A percentile compares a stretch with the other conserved stretches of the same genome.
phyloP scores from a whole-genome alignment of 495 filamentous ascomycete genomes.

The Tetracladium marchalianum region DNA sequence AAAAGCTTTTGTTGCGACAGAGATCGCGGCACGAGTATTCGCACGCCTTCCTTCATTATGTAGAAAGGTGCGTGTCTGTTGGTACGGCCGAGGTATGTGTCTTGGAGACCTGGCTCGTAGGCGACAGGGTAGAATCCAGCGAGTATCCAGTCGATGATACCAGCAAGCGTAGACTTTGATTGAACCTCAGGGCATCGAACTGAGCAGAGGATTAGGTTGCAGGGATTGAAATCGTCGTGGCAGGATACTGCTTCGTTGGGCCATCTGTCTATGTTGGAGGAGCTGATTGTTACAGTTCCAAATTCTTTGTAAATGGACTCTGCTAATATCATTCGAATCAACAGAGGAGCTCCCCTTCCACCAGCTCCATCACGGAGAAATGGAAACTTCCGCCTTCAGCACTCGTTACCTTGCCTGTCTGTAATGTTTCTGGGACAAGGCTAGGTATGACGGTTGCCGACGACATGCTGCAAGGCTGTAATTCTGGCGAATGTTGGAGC shows the following conservation, averaged over 20 bases:
- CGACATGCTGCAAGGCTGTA: no score
- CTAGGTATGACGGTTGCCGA: no score
- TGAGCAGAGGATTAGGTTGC: slow-evolving; percentile 13
- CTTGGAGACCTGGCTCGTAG: slow-evolving; percentile 17
- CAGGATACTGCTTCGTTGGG: slow-evolving; percentile 16
- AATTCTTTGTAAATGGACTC: slow-evolving; percentile 10
- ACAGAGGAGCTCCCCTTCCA: no score
- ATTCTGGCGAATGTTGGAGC: no score
- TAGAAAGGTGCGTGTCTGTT: slow-evolving; percentile 17
- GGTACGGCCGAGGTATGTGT: slow-evolving; percentile 12
- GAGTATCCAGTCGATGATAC: slow-evolving; percentile 3
- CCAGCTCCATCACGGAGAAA: no score
- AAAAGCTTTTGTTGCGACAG: background rate
- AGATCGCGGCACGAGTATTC: slow-evolving; percentile 7
- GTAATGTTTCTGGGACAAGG: no score
- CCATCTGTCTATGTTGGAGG: slow-evolving; percentile 11
- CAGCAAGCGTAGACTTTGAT: slow-evolving; percentile 5
- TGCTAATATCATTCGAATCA: no score
- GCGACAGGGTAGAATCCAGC: slow-evolving; percentile 6
- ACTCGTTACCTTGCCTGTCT: no score
- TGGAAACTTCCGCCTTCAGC: no score
- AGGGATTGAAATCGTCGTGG: slow-evolving; percentile 18
- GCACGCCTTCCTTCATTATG: slow-evolving; percentile 12
- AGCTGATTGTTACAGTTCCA: slow-evolving; percentile 5
- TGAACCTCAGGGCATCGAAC: background rate